These are phyloP conservation scores for Backusella parvicylindrica DNA, from an alignment of 192 early-diverging fungal genomes.

Conservation along the genomic window DNA sequence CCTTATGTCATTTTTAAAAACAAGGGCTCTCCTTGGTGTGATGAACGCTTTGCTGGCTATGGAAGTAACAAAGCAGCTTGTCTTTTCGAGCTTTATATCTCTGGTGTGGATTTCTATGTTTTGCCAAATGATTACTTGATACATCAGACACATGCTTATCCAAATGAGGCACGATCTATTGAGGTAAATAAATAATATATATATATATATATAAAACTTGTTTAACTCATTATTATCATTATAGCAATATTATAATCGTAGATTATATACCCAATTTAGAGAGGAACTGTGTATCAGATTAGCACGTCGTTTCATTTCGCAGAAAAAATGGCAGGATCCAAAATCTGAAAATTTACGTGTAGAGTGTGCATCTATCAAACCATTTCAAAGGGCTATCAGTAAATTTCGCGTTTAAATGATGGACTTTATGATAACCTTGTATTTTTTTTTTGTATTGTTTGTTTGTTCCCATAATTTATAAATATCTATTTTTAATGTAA, in stretches of 20 bases:
- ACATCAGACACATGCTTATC: slow-evolving; percentile 54
- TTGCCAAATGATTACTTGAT: slow-evolving; percentile 51
- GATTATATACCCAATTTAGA: slow-evolving; percentile 44
- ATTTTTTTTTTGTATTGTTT: neutral
- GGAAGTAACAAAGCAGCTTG: slow-evolving; percentile 58
- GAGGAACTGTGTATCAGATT: slow-evolving; percentile 50
- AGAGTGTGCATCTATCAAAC: slow-evolving; percentile 28
- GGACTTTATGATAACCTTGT: neutral
- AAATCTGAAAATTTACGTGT: slow-evolving; percentile 35
- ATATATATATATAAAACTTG: neutral
- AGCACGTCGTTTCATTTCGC: slow-evolving; percentile 41
- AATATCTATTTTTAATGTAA: neutral
- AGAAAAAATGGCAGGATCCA: slow-evolving; percentile 29
- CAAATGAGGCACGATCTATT: slow-evolving; percentile 38
- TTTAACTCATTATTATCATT: neutral
- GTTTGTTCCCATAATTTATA: neutral
- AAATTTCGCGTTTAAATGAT: neutral
- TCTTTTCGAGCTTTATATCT: slow-evolving; percentile 51
- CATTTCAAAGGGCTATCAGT: neutral
- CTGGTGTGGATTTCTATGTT: slow-evolving; percentile 51
- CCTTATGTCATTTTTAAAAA: slow-evolving; percentile 51
- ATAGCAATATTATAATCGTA: slow-evolving; percentile 43
- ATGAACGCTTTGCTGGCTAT: slow-evolving; percentile 59
- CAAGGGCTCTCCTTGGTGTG: slow-evolving; percentile 50
- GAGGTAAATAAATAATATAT: slow-evolving; percentile 22